These are phyloP conservation scores for Pseudisothecium myosuroides DNA, from an alignment of 225 moss, liverwort and hornwort species.

Conservation along the genomic window DNA sequence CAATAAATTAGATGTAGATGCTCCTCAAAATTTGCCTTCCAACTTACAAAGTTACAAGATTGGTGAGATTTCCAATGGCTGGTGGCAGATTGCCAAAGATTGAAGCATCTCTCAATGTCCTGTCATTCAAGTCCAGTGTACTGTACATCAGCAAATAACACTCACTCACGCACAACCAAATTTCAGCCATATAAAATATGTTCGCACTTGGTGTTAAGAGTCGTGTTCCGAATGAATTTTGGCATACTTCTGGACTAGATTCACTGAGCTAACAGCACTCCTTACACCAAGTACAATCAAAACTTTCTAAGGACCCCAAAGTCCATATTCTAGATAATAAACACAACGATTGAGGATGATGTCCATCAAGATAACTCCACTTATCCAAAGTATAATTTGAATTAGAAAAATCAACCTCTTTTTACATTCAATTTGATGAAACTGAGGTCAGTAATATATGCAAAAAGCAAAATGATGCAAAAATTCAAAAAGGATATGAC, in stretches of 20 bases:
- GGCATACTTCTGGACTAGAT: not conserved
- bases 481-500: not conserved
- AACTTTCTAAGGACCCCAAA: not conserved
- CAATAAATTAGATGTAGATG: not conserved
- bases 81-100: conserved; percentile 6
- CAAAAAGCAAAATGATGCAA: not conserved
- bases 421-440: not conserved
- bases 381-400: not conserved
- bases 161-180: not conserved
- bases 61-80: conserved; percentile 27
- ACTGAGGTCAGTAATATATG: not conserved
- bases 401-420: not conserved
- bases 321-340: not conserved
- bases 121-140: not conserved
- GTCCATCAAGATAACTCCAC: not conserved
- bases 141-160: not conserved
- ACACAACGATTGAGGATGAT: not conserved
- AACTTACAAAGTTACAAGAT: conserved; percentile 27
- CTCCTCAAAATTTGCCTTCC: not conserved
- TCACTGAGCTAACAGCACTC: not conserved
- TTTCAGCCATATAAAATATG: not conserved
- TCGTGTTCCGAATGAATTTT: not conserved
- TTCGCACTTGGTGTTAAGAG: not conserved
- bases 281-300: not conserved
- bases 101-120: conserved; percentile 11